Conservation (phyloP, 768 basidiomycete species). For the Boletus insuetus region DNA sequence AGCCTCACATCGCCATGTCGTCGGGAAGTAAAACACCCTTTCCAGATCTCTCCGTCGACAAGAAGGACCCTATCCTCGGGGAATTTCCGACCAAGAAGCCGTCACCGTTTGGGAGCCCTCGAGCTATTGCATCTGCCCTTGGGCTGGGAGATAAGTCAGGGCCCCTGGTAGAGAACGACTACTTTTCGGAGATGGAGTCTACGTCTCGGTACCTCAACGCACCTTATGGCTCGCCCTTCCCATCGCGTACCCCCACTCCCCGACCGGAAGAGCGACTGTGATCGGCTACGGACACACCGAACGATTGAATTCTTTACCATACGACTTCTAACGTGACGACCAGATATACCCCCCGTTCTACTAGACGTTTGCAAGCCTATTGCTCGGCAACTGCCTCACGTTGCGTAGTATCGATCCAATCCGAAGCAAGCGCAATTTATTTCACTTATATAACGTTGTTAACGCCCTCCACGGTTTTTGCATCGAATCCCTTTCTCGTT, state of each 20-base stretch:
- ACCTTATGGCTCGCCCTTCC: slow-evolving; percentile 49
- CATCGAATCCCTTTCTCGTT: slow-evolving; percentile 18
- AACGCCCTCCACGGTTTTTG: slow-evolving; percentile 28
- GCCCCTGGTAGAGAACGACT: slow-evolving; percentile 26
- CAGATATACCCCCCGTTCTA: slow-evolving; percentile 33
- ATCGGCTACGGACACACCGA: slow-evolving; percentile 13
- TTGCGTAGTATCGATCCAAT: slow-evolving; percentile 22
- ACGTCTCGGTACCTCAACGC: slow-evolving; percentile 47
- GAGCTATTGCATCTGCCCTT: slow-evolving; percentile 49
- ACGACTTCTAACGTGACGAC: slow-evolving; percentile 35
- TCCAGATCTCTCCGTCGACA: slow-evolving; percentile 44
- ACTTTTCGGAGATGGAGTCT: slow-evolving; percentile 40
- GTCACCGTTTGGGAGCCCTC: slow-evolving; percentile 50
- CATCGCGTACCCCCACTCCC: slow-evolving; percentile 48
- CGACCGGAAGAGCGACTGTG: slow-evolving; percentile 33
- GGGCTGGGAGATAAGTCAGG: slow-evolving; percentile 35
- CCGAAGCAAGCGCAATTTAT: slow-evolving; percentile 33
- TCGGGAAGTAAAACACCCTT: slow-evolving; percentile 36
- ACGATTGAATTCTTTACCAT: slow-evolving; percentile 27
- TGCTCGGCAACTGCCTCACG: slow-evolving; percentile 27
- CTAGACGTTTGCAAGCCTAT: slow-evolving; percentile 33
- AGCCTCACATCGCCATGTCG: slow-evolving; percentile 33
- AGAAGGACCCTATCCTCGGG: slow-evolving; percentile 58
- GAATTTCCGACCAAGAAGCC: slow-evolving; percentile 49
- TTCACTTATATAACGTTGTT: slow-evolving; percentile 36